Conservation (phyloP, 2,329 filamentous ascomycete genomes). For the Cytospora piceicola region DNA sequence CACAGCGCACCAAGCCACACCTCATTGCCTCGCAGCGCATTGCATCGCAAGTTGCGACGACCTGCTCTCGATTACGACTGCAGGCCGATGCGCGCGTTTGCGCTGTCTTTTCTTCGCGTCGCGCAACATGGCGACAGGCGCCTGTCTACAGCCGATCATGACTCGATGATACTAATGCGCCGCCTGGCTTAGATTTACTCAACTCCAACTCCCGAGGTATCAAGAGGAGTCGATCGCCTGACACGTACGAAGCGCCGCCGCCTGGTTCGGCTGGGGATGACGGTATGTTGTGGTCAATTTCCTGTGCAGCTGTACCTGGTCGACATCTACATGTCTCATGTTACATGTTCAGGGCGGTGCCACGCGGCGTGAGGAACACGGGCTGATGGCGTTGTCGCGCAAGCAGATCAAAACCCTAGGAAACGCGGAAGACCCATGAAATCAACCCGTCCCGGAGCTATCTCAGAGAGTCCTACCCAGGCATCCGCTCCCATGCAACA, state of each 20-base stretch:
- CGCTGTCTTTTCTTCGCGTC: not conserved
- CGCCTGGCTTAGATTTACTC: conserved; percentile 51
- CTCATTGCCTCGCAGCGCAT: conserved; percentile 17
- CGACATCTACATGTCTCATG: conserved; percentile 37
- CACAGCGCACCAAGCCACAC: conserved; percentile 22
- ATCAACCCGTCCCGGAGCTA: conserved; percentile 53
- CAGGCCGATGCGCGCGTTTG: conserved; percentile 15
- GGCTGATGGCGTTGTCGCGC: conserved; percentile 40
- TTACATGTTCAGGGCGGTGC: conserved; percentile 41
- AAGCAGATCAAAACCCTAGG: conserved; percentile 53
- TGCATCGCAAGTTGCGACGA: conserved; percentile 3
- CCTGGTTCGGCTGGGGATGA: conserved; percentile 68
- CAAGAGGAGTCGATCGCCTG: conserved; percentile 80
- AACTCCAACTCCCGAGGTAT: conserved; percentile 66
- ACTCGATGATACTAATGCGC: conserved; percentile 37
- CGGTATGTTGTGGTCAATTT: conserved; percentile 64
- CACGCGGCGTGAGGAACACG: conserved; percentile 39
- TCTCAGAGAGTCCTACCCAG: conserved; percentile 62
- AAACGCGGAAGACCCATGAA: conserved; percentile 69
- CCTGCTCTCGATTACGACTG: conserved; percentile 5
- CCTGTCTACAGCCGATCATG: conserved; percentile 19
- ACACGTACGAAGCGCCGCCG: conserved; percentile 59
- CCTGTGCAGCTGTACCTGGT: conserved; percentile 43
- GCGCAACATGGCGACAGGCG: conserved; percentile 24
- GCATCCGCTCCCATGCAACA: conserved; percentile 50